Base-by-base conservation (phyloP, 202 grass and related monocot genomes). In the Sporobolus alterniflorus region DNA sequence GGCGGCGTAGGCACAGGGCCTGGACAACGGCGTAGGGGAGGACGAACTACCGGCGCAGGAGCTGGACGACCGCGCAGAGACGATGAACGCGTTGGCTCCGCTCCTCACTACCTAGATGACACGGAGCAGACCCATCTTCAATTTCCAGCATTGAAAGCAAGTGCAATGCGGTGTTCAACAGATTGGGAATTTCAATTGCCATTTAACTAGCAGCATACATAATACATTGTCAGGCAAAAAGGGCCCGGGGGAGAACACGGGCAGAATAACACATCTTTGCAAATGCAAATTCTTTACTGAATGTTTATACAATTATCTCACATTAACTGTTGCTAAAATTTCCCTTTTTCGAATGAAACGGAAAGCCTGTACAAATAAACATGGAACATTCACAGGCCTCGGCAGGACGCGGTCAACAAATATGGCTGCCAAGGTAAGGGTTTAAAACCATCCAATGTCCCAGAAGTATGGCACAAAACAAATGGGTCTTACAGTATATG, bases 291-390 rank as follows among this genome's bases (percentile, higher is more conserved):
- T 83, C 65, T 84, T 90, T 71, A 87, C 84, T 84, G 84, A 87
- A 90, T 80, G 55, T 90, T 87, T 90, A 80, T 87, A 87, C 84
- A 90, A 69, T 79, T 71, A 82, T 67, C 80, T 84, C 84, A 87
- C 89, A 84, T 87, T 76, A 80, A 90, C 56, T 39, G 11, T 76
- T 25, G 39, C 84, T 76, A 87, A 65, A 69, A 65, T 87, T 87
- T 63, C 85, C 6, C n/a, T 67, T 17, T 88, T 78, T 48, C 43
- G 66, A 86, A 88, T 77, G 86, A 85, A 92, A 88, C 78, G 93
- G 61, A 95, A 92, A 82, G 75, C 82, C 76, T 96, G 89, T 96
- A 96, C 93, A 96, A 97, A 80, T 90, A 89, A 93, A 97, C 86
- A 91, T 89, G 88, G 86, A 93, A 77, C 84, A 83, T 90, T 93